phyloP scores from a whole-genome alignment of 306 rosid genomes.

The barrel medic (Medicago truncatula) region DNA sequence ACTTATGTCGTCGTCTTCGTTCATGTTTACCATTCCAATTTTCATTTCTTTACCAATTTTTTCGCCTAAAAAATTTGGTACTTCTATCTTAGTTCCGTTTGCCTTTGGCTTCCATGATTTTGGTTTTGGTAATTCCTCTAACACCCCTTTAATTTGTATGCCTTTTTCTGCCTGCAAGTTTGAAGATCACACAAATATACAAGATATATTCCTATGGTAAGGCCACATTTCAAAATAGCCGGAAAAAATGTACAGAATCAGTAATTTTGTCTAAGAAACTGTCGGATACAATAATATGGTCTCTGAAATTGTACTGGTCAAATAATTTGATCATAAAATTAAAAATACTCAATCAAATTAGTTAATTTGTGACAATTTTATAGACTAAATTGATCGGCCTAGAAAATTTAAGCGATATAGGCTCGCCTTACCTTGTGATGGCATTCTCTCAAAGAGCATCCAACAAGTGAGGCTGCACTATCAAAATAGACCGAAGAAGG shows the following conservation, averaged over 20 bases:
- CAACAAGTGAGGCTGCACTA: slow-evolving; percentile 70
- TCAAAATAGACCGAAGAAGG: slow-evolving; percentile 68
- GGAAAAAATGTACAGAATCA: too few relatives aligned
- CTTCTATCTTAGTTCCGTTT: slow-evolving; percentile 52
- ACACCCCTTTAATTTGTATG: slow-evolving; percentile 61
- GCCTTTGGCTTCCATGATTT: slow-evolving; percentile 39
- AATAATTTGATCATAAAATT: neutral
- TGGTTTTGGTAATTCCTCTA: slow-evolving; percentile 51
- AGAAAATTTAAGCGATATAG: neutral
- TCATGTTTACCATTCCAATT: slow-evolving; percentile 83
- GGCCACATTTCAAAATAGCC: too few relatives aligned
- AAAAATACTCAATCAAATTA: neutral
- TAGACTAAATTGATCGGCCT: neutral
- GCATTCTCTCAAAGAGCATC: slow-evolving; percentile 81
- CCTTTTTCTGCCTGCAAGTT: slow-evolving; percentile 56
- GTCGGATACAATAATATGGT: neutral
- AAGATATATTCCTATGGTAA: neutral
- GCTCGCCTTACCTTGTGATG: slow-evolving; percentile 98
- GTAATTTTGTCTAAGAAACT: neutral
- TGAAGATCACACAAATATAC: neutral
- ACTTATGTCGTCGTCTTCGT: slow-evolving; percentile 60
- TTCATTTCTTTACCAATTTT: slow-evolving; percentile 60
- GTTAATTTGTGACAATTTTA: neutral
- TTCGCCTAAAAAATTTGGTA: slow-evolving; percentile 63
- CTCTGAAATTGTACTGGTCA: too few relatives aligned